Evolutionary conservation across 768 basidiomycete genomes (phyloP).

Genomic region (Vararia minispora): DNA sequence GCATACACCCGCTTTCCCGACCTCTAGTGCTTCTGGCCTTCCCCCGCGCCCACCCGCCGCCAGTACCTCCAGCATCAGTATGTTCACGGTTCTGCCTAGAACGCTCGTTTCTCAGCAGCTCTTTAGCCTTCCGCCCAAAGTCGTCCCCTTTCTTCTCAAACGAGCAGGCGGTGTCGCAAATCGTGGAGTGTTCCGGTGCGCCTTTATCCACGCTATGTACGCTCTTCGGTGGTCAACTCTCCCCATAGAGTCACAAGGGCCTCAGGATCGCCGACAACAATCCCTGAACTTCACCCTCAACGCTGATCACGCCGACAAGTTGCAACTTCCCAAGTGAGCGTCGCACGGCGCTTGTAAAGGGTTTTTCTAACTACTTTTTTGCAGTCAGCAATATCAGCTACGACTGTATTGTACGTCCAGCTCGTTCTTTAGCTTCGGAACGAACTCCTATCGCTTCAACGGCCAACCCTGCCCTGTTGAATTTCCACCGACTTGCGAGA

Average conservation of each 20-base stretch:
- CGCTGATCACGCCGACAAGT: slow-evolving; percentile 49
- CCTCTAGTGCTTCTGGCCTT: not conserved
- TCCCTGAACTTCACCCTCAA: slow-evolving; percentile 52
- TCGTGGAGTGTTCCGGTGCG: slow-evolving; percentile 74
- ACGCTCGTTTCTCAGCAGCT: too few species aligned
- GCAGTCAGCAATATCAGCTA: slow-evolving; percentile 64
- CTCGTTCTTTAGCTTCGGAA: slow-evolving; percentile 46
- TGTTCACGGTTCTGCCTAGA: too few species aligned
- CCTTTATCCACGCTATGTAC: not conserved
- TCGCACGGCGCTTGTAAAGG: too few species aligned
- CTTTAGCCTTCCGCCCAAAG: slow-evolving; percentile 62
- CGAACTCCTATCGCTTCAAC: slow-evolving; percentile 39
- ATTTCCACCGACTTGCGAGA: slow-evolving; percentile 87
- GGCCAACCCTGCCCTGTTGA: slow-evolving; percentile 64
- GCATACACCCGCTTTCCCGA: not conserved
- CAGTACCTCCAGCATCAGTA: too few species aligned
- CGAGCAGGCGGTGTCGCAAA: slow-evolving; percentile 50
- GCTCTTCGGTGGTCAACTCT: slow-evolving; percentile 3
- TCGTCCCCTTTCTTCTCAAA: slow-evolving; percentile 68
- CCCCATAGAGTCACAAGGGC: slow-evolving; percentile 56
- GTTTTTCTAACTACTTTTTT: not conserved
- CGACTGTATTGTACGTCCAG: slow-evolving; percentile 86
- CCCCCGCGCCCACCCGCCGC: slow-evolving; percentile 1
- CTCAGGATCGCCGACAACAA: slow-evolving; percentile 66
- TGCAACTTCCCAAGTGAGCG: slow-evolving; percentile 38